phyloP scores from a whole-genome alignment of 2,329 filamentous ascomycete genomes.

The Penicillium sp. region DNA sequence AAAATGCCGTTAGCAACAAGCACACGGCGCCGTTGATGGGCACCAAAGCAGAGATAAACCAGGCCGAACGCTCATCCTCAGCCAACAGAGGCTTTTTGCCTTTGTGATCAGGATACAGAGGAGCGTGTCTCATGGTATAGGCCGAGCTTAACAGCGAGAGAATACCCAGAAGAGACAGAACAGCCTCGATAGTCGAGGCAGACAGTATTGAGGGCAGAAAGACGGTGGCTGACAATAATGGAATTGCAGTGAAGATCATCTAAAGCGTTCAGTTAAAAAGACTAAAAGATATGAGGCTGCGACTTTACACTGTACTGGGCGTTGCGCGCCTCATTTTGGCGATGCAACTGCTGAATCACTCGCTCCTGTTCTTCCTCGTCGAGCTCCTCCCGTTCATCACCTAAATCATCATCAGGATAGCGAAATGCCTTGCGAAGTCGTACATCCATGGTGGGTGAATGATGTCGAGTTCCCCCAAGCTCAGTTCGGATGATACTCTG shows the following conservation, averaged over 20 bases:
- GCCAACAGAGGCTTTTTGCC: conserved; percentile 25
- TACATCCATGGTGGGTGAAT: conserved; percentile 42
- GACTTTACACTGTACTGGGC: conserved; percentile 37
- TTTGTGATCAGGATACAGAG: conserved; percentile 27
- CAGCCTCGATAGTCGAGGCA: conserved; percentile 18
- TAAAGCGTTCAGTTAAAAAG: conserved; percentile 7
- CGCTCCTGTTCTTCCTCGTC: conserved; percentile 62
- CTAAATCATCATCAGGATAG: conserved; percentile 63
- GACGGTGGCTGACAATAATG: conserved; percentile 28
- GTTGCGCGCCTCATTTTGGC: conserved; percentile 37
- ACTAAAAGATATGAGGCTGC: background rate
- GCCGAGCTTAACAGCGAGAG: conserved; percentile 37
- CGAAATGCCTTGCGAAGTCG: conserved; percentile 72
- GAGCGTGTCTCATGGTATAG: conserved; percentile 34
- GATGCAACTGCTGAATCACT: conserved; percentile 35
- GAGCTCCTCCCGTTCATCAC: conserved; percentile 56
- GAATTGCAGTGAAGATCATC: conserved; percentile 35
- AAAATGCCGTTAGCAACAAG: conserved; percentile 27
- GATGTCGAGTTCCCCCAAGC: background rate
- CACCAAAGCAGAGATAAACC: conserved; percentile 22
- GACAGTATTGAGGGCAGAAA: conserved; percentile 34
- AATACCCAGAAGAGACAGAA: conserved; percentile 31
- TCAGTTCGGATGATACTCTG: background rate
- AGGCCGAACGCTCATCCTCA: conserved; percentile 16
- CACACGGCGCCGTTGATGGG: conserved; percentile 29